Evolutionary conservation across 805 yeast genomes (phyloP), one percentile per base, ranked within the genome.

Genomic region (Diddensiella transvaalensis): DNA sequence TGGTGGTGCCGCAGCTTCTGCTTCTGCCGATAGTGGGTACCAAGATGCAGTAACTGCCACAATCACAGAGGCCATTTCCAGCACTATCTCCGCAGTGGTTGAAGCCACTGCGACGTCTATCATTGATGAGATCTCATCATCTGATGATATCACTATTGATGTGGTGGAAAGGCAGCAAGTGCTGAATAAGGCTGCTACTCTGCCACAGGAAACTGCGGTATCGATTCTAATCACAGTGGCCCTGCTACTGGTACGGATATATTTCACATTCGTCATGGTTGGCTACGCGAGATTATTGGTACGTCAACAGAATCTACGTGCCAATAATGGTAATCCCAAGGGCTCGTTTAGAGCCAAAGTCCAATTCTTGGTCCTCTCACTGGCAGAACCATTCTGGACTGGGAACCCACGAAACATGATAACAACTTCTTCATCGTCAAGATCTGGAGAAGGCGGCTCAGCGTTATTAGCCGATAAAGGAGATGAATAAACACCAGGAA

Each of bases 201-300:
- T 60, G 19, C 69, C 66, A 33, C 61, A 62, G 44, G 66, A 64
- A 49, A 59, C 63, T 4, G 63, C 67, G 4, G 67, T 78, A 51
- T 79, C 83, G 1, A 66, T 78, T 22, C 66, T 75, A 11, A 62
- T 77, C n/a, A 77, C 81, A 0, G 52, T 79, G 3, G 56, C 71
- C 2, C 68, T 79, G 22, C 66, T 77, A 2, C 61, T 67, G 3
- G 51, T 72, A 22, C 69, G 87, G 46, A 42, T 79, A 42, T 82
- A 82, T 65, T 80, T 80, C 65, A 71, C 76, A 35, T 60, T 79
- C 48, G 74, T 79, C 18, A 61, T 82, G 37, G 53, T 82, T 17
- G 77, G 85, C 4, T 82, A 77, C 60, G 74, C 83, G 45, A 76
- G 77, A 45, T 67, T 69, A 51, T 69, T 82, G 52, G 73, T 80